Evolutionary conservation across 2,329 filamentous ascomycete species (phyloP), one percentile per base, ranked within the genome.

Genomic region (Arthrinium phaeospermum): DNA sequence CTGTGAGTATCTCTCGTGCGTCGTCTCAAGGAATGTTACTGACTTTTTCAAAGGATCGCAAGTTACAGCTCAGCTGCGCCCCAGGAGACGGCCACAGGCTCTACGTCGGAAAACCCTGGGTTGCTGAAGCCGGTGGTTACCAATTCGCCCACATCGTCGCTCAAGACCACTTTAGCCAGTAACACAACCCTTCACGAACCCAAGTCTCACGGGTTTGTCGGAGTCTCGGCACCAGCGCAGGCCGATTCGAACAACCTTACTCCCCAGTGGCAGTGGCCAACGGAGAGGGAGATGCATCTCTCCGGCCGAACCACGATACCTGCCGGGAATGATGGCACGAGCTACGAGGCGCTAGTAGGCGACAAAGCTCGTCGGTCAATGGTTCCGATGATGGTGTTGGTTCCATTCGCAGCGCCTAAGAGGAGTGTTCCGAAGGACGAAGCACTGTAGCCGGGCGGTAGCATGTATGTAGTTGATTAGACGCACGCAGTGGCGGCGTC

Each of bases 281-380:
- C 82, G 10, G 82, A 86, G 70, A 77, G 82, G 67, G 84, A 87
- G 73, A 76, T 83, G 71, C 86, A 89, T 75, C 78, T 90, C 14
- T 88, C 86, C 16, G 89, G 87, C 4, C 87, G 92, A 94, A 80
- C 93, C 92, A 14, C 88, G 86, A 74, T 90, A 94, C 74, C 93
- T 94, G 75, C 93, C 93, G 0, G 93, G 93, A 0, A 87, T 95
- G 45, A 87, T 94, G 64, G 85, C 86, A 22, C 82, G 87, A 71
- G 85, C 85, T 78, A 83, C 83, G 68, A 82, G 86, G 70, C 85
- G 84, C 82, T 61, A 87, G 86, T 70, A 79, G 79, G 72, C 79
- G 82, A 51, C 80, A 82, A 71, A 79, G 77, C 68, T 85, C 83
- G 64, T 85, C 83, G 53, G 76, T 77, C 68, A 81, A 84, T 49